Evolutionary conservation across 331 rosid species (phyloP), one percentile per base, ranked within the genome.

Genomic region (Saraca asoca): DNA sequence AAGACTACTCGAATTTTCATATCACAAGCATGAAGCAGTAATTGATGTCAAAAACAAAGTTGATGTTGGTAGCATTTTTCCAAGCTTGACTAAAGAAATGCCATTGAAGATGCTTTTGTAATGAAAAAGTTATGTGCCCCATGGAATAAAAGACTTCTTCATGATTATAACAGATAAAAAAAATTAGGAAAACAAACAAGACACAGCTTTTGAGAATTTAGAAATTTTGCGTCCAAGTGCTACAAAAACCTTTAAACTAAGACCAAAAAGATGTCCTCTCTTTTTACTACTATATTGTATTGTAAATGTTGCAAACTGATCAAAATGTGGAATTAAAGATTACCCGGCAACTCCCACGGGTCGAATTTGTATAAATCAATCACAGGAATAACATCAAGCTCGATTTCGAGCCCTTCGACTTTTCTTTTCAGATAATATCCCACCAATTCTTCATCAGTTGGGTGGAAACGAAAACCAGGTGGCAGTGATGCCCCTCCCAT

Each of bases 291-390:
- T 49, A 49, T 15, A 49, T 10, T n/a, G 17, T 38, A 35, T 5
- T 18, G 52, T 38, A 62, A 62, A 16, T 38, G 44, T 5, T 18
- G 52, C 46, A 62, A 62, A 57, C 7, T 62, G 39, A 48, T 57
- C 48, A 51, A 50, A 61, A 55, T 54, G 33, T 58, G 49, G 64
- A 35, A 15, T 70, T 13, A 62, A 74, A 18, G 51, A 65, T 53
- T 89, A 92, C 96, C 98, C 37, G 96, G 98, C 77, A 92, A 77
- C 61, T 92, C 95, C 96, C 98, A 92, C 1, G 98, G 98, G 43
- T 92, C 98, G 7, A 82, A 89, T 58, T 92, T 89, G 83, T 89
- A 92, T 58, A 92, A 85, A 74, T 89, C 93, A 74, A 92, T 81
- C 9, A 82, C 88, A 0, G 95, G 98, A 31, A 92, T 85, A 12